These are phyloP conservation scores for Podospora pseudoanserina DNA, from an alignment of 495 filamentous ascomycete species.

Conservation along the genomic window DNA sequence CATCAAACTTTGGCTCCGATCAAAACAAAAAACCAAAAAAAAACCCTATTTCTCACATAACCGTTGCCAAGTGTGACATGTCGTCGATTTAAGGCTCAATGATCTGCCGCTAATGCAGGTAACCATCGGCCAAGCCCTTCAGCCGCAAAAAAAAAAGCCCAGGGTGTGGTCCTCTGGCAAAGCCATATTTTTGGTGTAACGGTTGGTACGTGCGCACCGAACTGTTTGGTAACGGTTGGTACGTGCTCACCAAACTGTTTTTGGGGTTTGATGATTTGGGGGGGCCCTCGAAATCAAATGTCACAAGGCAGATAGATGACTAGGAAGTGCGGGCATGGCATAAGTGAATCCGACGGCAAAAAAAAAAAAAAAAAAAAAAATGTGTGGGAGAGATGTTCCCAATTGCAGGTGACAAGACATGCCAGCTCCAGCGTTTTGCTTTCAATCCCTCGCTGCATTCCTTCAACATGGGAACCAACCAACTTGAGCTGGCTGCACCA, in stretches of 20 bases:
- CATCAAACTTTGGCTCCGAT: not conserved
- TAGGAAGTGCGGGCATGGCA: not conserved
- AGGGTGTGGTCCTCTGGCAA: not conserved
- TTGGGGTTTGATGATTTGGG: not conserved
- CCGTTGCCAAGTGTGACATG: conserved; percentile 11
- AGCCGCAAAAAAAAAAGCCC: not conserved
- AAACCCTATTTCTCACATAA: not conserved
- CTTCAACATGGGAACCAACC: not conserved
- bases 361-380: too few relatives aligned
- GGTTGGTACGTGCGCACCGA: not conserved
- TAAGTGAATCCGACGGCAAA: not conserved
- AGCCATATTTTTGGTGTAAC: not conserved
- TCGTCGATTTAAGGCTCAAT: conserved; percentile 20
- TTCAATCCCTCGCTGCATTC: not conserved
- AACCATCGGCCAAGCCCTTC: not conserved
- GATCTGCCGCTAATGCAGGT: conserved; percentile 10
- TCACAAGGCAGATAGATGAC: not conserved
- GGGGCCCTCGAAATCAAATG: not conserved
- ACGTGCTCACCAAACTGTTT: not conserved
- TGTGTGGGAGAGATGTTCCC: not conserved
- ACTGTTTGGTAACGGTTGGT: not conserved
- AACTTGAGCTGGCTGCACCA: not conserved
- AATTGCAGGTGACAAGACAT: not conserved
- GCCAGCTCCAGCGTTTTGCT: not conserved
- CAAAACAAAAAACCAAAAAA: not conserved